Evolutionary conservation across 2,329 filamentous ascomycete genomes (phyloP).

Genomic region (Celoporthe dispersa): DNA sequence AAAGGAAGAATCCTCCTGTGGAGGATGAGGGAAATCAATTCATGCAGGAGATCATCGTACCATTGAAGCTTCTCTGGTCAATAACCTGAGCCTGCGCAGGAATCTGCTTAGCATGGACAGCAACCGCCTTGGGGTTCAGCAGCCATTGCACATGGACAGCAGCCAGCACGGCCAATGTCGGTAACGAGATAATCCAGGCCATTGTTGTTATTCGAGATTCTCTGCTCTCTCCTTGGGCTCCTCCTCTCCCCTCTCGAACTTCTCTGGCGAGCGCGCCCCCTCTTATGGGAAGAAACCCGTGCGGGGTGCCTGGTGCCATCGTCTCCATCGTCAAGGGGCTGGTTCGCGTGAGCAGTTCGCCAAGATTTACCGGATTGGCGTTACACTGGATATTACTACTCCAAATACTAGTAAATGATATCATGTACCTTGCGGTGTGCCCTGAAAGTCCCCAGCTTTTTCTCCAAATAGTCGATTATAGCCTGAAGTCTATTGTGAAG

Average conservation of each 20-base stretch:
- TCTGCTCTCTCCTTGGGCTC: conserved; percentile 4
- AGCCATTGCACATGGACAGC: conserved; percentile 24
- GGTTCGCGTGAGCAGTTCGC: neutral
- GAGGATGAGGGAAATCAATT: neutral
- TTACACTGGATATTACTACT: neutral
- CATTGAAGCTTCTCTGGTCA: conserved; percentile 50
- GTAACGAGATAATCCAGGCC: conserved; percentile 25
- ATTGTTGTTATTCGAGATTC: conserved; percentile 24
- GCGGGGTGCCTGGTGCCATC: conserved; percentile 9
- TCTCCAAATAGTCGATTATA: conserved; percentile 1
- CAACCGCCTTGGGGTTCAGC: conserved; percentile 14
- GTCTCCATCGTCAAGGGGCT: neutral
- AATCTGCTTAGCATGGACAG: conserved; percentile 17
- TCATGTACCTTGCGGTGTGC: neutral
- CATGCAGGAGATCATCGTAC: conserved; percentile 18
- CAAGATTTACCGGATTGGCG: neutral
- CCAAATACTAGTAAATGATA: conserved; percentile 1
- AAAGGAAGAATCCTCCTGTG: neutral
- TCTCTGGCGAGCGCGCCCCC: neutral
- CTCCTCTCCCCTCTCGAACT: neutral
- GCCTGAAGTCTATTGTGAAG: conserved; percentile 3
- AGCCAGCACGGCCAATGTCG: conserved; percentile 24
- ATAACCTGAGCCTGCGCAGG: conserved; percentile 48
- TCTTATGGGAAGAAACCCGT: neutral
- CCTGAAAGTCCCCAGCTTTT: neutral